Conservation (phyloP, 495 filamentous ascomycete genomes). For the Cudoniella acicularis region DNA sequence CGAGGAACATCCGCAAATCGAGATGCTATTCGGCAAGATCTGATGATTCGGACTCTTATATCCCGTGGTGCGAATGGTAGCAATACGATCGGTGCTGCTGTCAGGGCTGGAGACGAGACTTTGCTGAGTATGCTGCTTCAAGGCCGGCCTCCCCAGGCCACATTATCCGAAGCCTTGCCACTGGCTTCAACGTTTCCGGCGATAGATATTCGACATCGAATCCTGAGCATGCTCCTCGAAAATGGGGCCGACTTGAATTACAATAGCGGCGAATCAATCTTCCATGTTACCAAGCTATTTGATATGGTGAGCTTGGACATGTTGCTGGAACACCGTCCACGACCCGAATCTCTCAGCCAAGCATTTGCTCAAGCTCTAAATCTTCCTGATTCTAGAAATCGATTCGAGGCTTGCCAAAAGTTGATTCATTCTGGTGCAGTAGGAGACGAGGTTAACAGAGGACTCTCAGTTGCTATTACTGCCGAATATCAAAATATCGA, state of each 20-base stretch:
- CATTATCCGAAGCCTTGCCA: conserved; percentile 15
- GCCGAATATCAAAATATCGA: conserved; percentile 10
- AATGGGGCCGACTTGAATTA: conserved; percentile 18
- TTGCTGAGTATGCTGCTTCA: conserved; percentile 14
- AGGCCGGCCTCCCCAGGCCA: not conserved
- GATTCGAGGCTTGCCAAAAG: conserved; percentile 15
- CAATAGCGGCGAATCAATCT: conserved; percentile 7
- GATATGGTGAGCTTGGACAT: conserved; percentile 15
- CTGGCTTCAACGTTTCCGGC: conserved; percentile 3
- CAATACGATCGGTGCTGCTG: conserved; percentile 10
- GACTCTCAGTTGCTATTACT: conserved; percentile 8
- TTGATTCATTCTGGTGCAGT: conserved; percentile 14
- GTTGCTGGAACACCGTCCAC: conserved; percentile 11
- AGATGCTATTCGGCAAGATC: conserved; percentile 7
- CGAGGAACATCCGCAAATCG: conserved; percentile 1
- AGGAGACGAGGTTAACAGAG: conserved; percentile 19
- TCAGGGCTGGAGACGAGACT: conserved; percentile 6
- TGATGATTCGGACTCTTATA: conserved; percentile 14
- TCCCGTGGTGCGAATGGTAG: conserved; percentile 13
- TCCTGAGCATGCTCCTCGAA: conserved; percentile 10
- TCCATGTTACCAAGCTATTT: conserved; percentile 11
- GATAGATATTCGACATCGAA: conserved; percentile 1
- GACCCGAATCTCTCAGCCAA: conserved; percentile 5
- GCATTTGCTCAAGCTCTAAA: conserved; percentile 12
- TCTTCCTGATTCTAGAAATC: conserved; percentile 1